phyloP scores from a whole-genome alignment of 2,329 filamentous ascomycete species.

The Anisogramma anomala region DNA sequence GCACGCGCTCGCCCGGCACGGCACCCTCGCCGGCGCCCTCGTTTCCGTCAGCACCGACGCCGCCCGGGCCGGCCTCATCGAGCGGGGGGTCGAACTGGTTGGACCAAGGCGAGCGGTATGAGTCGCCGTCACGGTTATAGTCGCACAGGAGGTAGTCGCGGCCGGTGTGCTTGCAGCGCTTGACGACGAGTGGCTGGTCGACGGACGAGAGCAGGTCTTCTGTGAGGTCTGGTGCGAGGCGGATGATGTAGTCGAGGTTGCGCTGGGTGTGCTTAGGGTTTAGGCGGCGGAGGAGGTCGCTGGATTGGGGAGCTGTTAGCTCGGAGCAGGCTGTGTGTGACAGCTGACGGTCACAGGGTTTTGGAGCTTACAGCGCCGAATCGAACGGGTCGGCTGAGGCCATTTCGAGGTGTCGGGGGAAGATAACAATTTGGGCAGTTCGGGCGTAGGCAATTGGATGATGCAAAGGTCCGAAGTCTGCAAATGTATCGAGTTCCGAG shows the following conservation, averaged over 20 bases:
- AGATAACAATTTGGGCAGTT: background rate
- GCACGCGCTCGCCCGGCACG: slow-evolving; percentile 77
- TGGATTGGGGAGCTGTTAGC: slow-evolving; percentile 28
- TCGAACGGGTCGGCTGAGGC: slow-evolving; percentile 56
- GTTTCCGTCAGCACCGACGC: slow-evolving; percentile 38
- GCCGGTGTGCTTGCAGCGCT: slow-evolving; percentile 75
- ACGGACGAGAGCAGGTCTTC: slow-evolving; percentile 97
- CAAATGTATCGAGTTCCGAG: background rate
- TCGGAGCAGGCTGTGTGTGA: slow-evolving; percentile 1
- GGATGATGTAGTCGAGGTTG: slow-evolving; percentile 82
- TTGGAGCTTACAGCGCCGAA: slow-evolving; percentile 55
- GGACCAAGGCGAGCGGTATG: slow-evolving; percentile 96
- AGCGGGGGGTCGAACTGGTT: slow-evolving; percentile 95
- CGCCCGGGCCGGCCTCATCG: slow-evolving; percentile 44
- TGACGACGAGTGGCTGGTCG: slow-evolving; percentile 82
- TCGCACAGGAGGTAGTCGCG: slow-evolving; percentile 97
- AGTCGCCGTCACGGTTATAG: slow-evolving; percentile 98
- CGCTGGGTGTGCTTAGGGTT: slow-evolving; percentile 84
- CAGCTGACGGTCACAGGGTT: background rate
- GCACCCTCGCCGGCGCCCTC: slow-evolving; percentile 64
- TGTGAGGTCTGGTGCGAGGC: slow-evolving; percentile 78
- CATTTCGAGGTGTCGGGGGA: slow-evolving; percentile 23
- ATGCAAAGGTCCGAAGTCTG: background rate
- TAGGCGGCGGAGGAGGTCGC: slow-evolving; percentile 94
- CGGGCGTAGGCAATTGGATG: background rate